Evolutionary conservation across 2,329 filamentous ascomycete genomes (phyloP).

Genomic region (Pestalotiopsis sp.): DNA sequence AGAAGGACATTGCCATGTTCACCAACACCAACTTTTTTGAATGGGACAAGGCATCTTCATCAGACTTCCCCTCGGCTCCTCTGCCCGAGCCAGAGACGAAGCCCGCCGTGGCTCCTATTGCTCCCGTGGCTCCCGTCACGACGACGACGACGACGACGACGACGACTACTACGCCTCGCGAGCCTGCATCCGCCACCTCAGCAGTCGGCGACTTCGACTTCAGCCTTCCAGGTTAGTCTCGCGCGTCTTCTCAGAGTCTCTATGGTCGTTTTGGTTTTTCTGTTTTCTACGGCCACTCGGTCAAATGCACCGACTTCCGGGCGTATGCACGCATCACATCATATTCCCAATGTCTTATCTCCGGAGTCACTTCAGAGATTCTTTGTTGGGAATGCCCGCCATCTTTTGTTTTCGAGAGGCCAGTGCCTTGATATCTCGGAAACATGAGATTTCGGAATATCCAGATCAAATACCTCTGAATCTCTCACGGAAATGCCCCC

Average conservation of each 20-base stretch:
- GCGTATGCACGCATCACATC: background rate
- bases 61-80: conserved; percentile 2
- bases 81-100: conserved; percentile 7
- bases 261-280: background rate
- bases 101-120: background rate
- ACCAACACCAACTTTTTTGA: conserved; percentile 84
- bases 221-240: conserved; percentile 8
- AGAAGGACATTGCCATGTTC: conserved; percentile 76
- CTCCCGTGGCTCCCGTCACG: background rate
- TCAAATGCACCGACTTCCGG: background rate
- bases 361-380: background rate
- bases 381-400: background rate
- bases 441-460: background rate
- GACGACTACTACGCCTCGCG: background rate
- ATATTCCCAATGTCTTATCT: background rate
- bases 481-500: background rate
- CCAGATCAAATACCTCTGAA: too few species aligned
- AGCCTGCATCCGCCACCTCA: background rate
- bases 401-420: background rate
- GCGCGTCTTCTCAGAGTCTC: background rate
- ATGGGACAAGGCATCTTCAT: conserved; percentile 53
- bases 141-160: background rate
- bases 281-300: background rate
- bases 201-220: conserved; percentile 11
- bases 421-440: conserved; percentile 1